phyloP scores from a whole-genome alignment of 495 filamentous ascomycete species.

The Penicillium cinerascens region DNA sequence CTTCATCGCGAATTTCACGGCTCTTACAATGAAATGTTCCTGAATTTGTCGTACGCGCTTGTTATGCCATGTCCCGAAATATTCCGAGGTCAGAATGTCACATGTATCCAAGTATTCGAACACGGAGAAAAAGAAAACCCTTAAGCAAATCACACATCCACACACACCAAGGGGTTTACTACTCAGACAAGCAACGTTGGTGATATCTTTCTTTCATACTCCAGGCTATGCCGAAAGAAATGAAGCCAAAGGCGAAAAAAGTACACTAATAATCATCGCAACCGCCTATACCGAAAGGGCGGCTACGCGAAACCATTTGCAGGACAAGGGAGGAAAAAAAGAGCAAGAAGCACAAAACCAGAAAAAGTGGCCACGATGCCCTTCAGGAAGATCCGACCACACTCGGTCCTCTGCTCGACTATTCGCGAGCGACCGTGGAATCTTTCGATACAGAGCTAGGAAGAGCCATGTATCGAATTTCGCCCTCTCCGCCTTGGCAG shows the following conservation, averaged over 20 bases:
- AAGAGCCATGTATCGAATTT: slow-evolving; percentile 1
- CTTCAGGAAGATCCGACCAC: neutral
- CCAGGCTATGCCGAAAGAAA: slow-evolving; percentile 42
- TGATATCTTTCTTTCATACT: slow-evolving; percentile 42
- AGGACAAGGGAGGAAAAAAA: slow-evolving; percentile 4
- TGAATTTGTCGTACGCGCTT: neutral
- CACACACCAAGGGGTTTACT: slow-evolving; percentile 9
- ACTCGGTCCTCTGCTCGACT: neutral
- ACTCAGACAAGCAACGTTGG: slow-evolving; percentile 24
- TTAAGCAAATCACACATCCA: neutral
- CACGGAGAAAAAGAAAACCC: neutral
- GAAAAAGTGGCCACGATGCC: slow-evolving; percentile 2
- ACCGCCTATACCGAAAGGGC: slow-evolving; percentile 3
- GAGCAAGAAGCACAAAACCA: slow-evolving; percentile 6
- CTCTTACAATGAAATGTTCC: neutral
- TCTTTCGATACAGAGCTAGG: slow-evolving; percentile 12
- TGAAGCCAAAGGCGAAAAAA: slow-evolving; percentile 5
- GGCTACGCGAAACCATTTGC: slow-evolving; percentile 14
- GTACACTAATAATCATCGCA: slow-evolving; percentile 3
- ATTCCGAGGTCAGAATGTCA: neutral
- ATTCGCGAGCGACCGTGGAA: neutral
- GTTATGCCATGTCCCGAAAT: neutral
- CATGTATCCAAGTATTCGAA: slow-evolving; percentile 1
- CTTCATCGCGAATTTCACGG: neutral
- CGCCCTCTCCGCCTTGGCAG: neutral